phyloP scores from a whole-genome alignment of 805 yeast species.

The Sugiyamaella smithiae region DNA sequence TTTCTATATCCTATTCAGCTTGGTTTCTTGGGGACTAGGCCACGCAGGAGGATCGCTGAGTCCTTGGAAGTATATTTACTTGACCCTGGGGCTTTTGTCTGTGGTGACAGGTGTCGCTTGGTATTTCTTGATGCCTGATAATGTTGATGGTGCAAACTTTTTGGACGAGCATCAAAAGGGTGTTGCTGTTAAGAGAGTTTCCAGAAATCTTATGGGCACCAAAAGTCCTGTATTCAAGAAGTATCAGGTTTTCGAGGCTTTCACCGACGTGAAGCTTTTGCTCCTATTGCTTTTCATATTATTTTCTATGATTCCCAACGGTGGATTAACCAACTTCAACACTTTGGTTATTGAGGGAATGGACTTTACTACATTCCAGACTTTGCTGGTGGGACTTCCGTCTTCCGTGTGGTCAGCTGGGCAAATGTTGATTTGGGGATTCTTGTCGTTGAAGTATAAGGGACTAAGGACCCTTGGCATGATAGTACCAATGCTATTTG shows the following conservation, averaged over 20 bases:
- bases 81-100: background rate
- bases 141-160: conserved; percentile 22
- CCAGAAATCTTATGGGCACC: conserved; percentile 43
- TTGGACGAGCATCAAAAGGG: conserved; percentile 21
- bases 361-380: conserved; percentile 24
- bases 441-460: background rate
- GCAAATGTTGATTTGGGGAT: conserved; percentile 5
- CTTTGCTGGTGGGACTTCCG: conserved; percentile 45
- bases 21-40: conserved; percentile 46
- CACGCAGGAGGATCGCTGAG: conserved; percentile 42
- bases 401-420: conserved; percentile 39
- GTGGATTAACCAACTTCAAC: conserved; percentile 50
- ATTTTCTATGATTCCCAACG: conserved; percentile 45
- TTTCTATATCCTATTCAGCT: conserved; percentile 43
- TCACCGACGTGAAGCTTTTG: conserved; percentile 32
- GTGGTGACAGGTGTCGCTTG: conserved; percentile 24
- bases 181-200: conserved; percentile 23
- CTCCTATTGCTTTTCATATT: conserved; percentile 39
- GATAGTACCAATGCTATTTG: conserved; percentile 12
- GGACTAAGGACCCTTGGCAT: conserved; percentile 1
- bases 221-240: conserved; percentile 39
- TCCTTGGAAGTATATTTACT: conserved; percentile 48
- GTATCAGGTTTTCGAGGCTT: conserved; percentile 44
- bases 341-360: conserved; percentile 38
- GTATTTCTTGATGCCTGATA: conserved; percentile 19